Percentiles rank a stretch among this genome's conserved stretches.
Evolutionary conservation across 768 basidiomycete species (phyloP).

Genomic region (Rhodotorula paludigena): DNA sequence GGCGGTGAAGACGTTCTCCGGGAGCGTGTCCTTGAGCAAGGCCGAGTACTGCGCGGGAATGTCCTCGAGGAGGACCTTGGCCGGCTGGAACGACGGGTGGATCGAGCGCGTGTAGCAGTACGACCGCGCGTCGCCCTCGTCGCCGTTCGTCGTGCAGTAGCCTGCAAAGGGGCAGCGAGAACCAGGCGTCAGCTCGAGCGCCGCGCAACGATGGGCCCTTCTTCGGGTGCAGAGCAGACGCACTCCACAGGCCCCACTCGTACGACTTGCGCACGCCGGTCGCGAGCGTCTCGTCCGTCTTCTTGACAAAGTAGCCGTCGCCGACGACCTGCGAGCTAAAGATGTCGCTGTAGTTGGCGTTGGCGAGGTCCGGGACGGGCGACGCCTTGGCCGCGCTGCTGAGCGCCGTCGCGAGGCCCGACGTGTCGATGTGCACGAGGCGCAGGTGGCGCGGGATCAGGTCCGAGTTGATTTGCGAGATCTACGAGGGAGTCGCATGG

Average conservation of each 20-base stretch:
- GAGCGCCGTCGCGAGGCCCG: conserved; percentile 29
- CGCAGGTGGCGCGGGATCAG: conserved; percentile 36
- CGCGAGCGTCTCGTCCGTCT: background rate
- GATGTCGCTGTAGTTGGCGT: conserved; percentile 11
- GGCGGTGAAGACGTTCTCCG: conserved; percentile 23
- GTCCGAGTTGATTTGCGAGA: conserved; percentile 34
- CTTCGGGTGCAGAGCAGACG: background rate
- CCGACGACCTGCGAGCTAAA: background rate
- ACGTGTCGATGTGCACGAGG: conserved; percentile 36
- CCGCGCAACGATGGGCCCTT: no score
- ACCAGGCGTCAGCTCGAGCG: background rate
- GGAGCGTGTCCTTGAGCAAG: conserved; percentile 10
- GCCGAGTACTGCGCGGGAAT: conserved; percentile 11
- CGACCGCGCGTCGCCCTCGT: conserved; percentile 16
- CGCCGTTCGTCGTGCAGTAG: conserved; percentile 31
- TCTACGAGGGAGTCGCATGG: conserved; percentile 6
- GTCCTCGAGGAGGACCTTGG: conserved; percentile 20
- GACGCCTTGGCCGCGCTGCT: background rate
- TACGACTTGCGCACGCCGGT: conserved; percentile 20
- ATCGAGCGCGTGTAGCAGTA: conserved; percentile 25
- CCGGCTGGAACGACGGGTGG: conserved; percentile 17
- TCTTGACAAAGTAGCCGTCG: conserved; percentile 13
- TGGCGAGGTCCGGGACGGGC: background rate
- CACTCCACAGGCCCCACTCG: conserved; percentile 34
- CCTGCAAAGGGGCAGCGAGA: background rate